Conservation (phyloP, 768 basidiomycete species). For the Collybia sp. region DNA sequence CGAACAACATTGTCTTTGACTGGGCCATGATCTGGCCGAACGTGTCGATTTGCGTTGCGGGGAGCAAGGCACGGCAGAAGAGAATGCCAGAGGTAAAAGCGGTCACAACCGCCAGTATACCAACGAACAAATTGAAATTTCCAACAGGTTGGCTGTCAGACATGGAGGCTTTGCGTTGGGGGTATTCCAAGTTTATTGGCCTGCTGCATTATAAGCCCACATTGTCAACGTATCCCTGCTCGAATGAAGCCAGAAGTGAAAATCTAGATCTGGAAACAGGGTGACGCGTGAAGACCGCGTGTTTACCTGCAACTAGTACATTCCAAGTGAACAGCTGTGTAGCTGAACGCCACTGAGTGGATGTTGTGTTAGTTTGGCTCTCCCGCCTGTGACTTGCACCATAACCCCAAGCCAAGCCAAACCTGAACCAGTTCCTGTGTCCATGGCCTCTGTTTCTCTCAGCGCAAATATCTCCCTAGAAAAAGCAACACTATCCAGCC, state of each 20-base stretch:
- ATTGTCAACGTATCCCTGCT: background rate
- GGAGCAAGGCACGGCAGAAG: background rate
- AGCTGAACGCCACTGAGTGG: too few species aligned
- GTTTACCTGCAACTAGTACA: background rate
- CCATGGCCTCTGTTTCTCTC: background rate
- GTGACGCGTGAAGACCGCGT: background rate
- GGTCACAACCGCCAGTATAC: slow-evolving; percentile 4
- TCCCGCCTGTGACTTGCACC: too few species aligned
- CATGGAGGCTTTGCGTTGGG: too few species aligned
- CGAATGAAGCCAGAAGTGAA: background rate
- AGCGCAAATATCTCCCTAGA: background rate
- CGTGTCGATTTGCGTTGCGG: background rate
- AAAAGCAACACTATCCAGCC: background rate
- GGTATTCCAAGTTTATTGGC: too few species aligned
- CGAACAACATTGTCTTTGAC: background rate
- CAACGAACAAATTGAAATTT: slow-evolving; percentile 7
- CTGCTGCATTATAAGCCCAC: too few species aligned
- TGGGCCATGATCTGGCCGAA: slow-evolving; percentile 3
- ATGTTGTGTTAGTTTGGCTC: too few species aligned
- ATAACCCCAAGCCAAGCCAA: background rate
- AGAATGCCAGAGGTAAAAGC: background rate
- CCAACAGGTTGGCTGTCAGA: background rate
- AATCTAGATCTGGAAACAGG: background rate
- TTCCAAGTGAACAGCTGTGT: background rate
- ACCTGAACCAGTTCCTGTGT: background rate